Evolutionary conservation across 2,329 filamentous ascomycete genomes (phyloP), one percentile per base, ranked within the genome.

Genomic region (Chaetothyriales sp.): DNA sequence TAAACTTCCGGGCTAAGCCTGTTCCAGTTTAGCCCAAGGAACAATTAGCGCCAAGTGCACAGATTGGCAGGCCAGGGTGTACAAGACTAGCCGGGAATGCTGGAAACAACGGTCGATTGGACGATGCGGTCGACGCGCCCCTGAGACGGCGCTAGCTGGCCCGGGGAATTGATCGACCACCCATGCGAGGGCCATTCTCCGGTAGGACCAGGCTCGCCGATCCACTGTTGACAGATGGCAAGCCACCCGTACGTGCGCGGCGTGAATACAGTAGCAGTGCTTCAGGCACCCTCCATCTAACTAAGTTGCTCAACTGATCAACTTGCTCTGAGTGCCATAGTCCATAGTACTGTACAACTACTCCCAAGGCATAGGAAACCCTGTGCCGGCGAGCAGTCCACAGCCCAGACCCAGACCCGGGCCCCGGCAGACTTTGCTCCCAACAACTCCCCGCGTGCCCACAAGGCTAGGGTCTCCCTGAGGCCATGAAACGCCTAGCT

Each of bases 391-490:
- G n/a, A n/a, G n/a, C n/a, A 25, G 6, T 33, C 29, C 29, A 33
- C 29, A 9, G 15, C 15, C 33, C 33, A 15, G 10, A n/a, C n/a
- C n/a, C n/a, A n/a, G n/a, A n/a, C n/a, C n/a, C n/a, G n/a, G n/a
- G 1, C 33, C 9, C 10, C 33, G 10, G 33, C 33, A 44, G 33
- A 44, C 44, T 37, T 48, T 48, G 44, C 29, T 51, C 45, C 46
- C n/a, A n/a, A 51, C 44, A 29, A 45, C 33, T 40, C 19, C 28
- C 5, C 33, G 43, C 45, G 33, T 48, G 44, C 50, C 50, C 44
- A 46, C 48, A 43, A 15, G 43, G 18, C 40, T 20, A 25, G 46
- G 46, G 37, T 49, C 46, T 45, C 33, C 22, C 19, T 52, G 46
- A 45, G 13, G 33, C 10, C 33, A 15, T 40, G 33, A 40, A 40